A percentile compares a stretch with the other conserved stretches of the same genome.
Conservation (phyloP, 2,329 filamentous ascomycete species). For the Fusarium begoniae region DNA sequence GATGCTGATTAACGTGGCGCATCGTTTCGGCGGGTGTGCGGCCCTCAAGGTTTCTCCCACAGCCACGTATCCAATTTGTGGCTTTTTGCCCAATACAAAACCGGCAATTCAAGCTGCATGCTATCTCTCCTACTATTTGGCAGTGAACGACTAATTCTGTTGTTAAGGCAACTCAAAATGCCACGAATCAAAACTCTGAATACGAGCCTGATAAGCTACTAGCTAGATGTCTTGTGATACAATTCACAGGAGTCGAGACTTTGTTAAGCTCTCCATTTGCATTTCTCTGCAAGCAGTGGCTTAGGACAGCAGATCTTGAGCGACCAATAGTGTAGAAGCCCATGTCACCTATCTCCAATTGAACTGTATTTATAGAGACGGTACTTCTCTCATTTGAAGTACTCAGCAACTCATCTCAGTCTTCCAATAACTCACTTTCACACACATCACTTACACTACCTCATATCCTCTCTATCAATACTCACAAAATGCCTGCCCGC, state of each 20-base stretch:
- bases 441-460: background rate
- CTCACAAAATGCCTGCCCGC: background rate
- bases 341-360: accelerated
- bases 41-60: background rate
- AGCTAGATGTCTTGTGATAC: background rate
- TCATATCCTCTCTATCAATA: background rate
- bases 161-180: background rate
- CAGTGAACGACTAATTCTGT: background rate
- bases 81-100: background rate
- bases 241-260: background rate
- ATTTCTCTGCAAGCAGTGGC: background rate
- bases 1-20: accelerated
- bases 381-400: accelerated
- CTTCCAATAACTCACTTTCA: background rate
- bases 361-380: background rate
- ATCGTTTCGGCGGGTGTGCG: background rate
- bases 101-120: background rate
- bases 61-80: background rate
- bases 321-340: accelerated
- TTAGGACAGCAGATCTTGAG: accelerated
- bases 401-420: too few relatives aligned
- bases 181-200: accelerated
- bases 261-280: accelerated
- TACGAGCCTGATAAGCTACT: too few relatives aligned
- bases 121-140: background rate